Base-by-base conservation (phyloP, 2,329 filamentous ascomycete genomes). In the Graphilbum sp. region DNA sequence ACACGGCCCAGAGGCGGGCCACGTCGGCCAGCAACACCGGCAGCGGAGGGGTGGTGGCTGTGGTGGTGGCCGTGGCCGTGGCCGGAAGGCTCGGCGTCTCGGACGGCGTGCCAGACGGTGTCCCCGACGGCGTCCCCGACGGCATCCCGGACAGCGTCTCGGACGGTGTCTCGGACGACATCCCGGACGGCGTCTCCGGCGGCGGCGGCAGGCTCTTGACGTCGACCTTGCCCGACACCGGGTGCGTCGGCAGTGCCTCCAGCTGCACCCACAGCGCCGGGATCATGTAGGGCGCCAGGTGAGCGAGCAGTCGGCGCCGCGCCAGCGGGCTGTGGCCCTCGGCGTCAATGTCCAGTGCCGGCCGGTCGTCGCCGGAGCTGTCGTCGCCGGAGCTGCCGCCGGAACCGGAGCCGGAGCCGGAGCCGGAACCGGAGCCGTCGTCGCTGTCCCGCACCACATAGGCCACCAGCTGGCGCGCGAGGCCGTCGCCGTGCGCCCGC, bases 221-320 rank as follows among this genome's bases (percentile, higher is more conserved):
- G 48, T 88, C 78, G 17, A 76, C 73, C 58, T 88, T 88, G 17
- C 82, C 82, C 13, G 81, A 87, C 1, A 88, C 82, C 36, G 72
- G 75, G 47, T 85, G 76, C 0, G 80, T 86, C 0, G 82, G 82
- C 5, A 88, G 57, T 43, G 69, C 67, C 3, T 78, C 69, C 24
- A 87, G 57, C 49, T 79, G 71, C 29, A 87, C 75, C 82, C 82
- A 88, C 3, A 86, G 55, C 1, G 78, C 67, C 0, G 82, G 82
- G 38, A 88, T 78, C 82, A 88, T 87, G 56, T 88, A 88, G 44
- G 83, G 79, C 2, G 82, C 82, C 23, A 88, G 65, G 44, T 75
- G 73, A 15, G 68, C 61, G 1, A 75, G 66, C 3, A 88, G 64
- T 15, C 68, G 67, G 39, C 74, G 70, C 34, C 82, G 69, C 3